A percentile compares a stretch with the other conserved stretches of the same genome.
These are phyloP conservation scores for Penicillium janthinellum DNA, from an alignment of 2,329 filamentous ascomycete genomes.

Conservation along the genomic window DNA sequence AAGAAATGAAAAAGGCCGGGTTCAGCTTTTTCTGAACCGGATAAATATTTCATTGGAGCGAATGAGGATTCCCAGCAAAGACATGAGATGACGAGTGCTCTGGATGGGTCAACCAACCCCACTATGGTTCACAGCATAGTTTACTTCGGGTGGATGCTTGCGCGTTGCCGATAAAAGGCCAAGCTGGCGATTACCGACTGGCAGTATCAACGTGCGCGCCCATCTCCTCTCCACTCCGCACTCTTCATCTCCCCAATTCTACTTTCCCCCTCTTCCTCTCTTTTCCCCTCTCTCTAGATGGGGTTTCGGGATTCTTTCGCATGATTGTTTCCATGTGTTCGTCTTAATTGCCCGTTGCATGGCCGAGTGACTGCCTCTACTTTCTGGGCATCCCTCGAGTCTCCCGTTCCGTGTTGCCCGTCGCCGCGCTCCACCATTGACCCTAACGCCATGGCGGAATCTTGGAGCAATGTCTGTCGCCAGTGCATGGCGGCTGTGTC, in stretches of 20 bases:
- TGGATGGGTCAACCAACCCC: constrained; percentile 3
- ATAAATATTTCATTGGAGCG: constrained; percentile 1
- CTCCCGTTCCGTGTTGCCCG: constrained; percentile 2
- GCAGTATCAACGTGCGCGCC: constrained; percentile 2
- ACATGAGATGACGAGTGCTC: background rate
- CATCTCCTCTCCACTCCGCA: constrained; percentile 5
- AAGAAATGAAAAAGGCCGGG: background rate
- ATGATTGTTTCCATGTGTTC: constrained; percentile 4
- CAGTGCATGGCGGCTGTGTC: constrained; percentile 36
- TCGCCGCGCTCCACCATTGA: constrained; percentile 6
- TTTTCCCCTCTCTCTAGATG: background rate
- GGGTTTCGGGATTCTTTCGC: background rate
- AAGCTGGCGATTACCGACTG: constrained; percentile 28
- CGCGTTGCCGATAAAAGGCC: constrained; percentile 29
- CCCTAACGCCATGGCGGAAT: constrained; percentile 29
- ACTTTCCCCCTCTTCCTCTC: constrained; percentile 3
- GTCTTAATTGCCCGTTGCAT: constrained; percentile 6
- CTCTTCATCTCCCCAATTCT: background rate
- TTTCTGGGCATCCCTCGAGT: constrained; percentile 17
- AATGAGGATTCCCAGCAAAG: constrained; percentile 10
- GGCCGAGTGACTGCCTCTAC: constrained; percentile 19
- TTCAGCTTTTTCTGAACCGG: background rate
- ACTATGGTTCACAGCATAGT: constrained; percentile 7
- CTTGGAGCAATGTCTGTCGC: constrained; percentile 34
- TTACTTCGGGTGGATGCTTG: constrained; percentile 19